Evolutionary conservation across 2,329 filamentous ascomycete species (phyloP).

Genomic region (Pseudogymnoascus sp.): DNA sequence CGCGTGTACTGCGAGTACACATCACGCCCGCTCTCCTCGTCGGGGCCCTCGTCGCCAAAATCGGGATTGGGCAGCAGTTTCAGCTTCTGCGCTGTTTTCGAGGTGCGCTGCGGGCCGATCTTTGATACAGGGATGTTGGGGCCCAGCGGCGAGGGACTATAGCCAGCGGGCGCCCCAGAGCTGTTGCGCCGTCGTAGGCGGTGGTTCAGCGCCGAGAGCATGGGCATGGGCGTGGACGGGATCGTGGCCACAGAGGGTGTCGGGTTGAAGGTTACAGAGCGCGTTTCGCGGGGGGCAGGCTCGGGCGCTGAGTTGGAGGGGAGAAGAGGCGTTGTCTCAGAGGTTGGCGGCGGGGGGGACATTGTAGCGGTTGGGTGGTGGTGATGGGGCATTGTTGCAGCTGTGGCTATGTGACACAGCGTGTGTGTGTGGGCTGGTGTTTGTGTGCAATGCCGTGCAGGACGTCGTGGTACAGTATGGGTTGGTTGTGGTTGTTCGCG

Average conservation of each 20-base stretch:
- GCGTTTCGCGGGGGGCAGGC: constrained; percentile 14
- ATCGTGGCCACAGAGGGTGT: constrained; percentile 56
- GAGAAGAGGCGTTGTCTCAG: constrained; percentile 8
- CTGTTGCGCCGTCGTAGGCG: constrained; percentile 82
- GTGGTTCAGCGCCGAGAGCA: constrained; percentile 75
- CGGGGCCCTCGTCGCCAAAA: constrained; percentile 62
- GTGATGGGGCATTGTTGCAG: neutral
- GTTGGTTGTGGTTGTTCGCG: neutral
- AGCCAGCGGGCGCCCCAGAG: constrained; percentile 50
- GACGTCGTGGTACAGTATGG: neutral
- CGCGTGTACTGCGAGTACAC: constrained; percentile 97
- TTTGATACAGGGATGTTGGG: constrained; percentile 44
- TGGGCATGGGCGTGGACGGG: constrained; percentile 37
- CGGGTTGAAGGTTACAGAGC: constrained; percentile 63
- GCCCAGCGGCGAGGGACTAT: constrained; percentile 30
- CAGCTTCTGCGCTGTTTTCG: constrained; percentile 91
- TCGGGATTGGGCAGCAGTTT: constrained; percentile 93
- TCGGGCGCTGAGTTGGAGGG: neutral
- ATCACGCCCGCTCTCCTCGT: constrained; percentile 88
- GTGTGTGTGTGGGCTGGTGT: neutral
- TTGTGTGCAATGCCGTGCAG: neutral
- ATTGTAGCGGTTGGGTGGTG: neutral
- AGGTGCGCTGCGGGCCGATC: constrained; percentile 88
- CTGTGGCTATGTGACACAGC: neutral
- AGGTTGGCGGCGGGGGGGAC: constrained; percentile 1